These are phyloP conservation scores for Phytophthora pisi DNA, from an alignment of 352 stramenopile genomes.

Conservation along the genomic window DNA sequence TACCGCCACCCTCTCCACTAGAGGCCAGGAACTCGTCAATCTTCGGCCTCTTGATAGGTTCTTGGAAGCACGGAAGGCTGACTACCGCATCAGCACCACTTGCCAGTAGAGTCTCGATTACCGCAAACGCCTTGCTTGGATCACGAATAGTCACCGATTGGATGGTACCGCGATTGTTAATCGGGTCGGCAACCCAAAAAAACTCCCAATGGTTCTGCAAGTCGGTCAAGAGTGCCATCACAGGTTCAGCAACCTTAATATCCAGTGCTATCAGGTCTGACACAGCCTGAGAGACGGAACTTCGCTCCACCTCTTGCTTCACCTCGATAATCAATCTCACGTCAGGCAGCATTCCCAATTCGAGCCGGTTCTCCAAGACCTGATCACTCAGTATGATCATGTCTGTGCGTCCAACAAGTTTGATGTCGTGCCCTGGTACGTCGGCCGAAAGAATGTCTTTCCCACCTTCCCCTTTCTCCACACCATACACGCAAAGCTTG, in stretches of 20 bases:
- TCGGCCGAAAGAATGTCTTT: constrained; percentile 24
- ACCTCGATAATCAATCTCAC: constrained; percentile 36
- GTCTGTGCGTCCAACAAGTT: constrained; percentile 31
- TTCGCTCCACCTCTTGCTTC: constrained; percentile 25
- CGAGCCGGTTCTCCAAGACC: constrained; percentile 10
- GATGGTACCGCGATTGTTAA: constrained; percentile 15
- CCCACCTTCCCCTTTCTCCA: constrained; percentile 16
- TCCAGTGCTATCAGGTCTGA: constrained; percentile 33
- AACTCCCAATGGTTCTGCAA: constrained; percentile 31
- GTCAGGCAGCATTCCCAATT: constrained; percentile 20
- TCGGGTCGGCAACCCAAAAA: constrained; percentile 22
- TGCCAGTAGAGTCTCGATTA: constrained; percentile 31
- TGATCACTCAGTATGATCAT: constrained; percentile 30
- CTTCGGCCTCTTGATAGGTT: constrained; percentile 36
- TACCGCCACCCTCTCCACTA: constrained; percentile 22
- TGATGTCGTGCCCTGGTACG: constrained; percentile 26
- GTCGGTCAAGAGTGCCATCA: constrained; percentile 38
- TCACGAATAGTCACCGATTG: constrained; percentile 17
- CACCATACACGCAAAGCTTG: constrained; percentile 13
- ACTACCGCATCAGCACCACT: constrained; percentile 22
- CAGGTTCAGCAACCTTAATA: constrained; percentile 18
- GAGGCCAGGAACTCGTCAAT: constrained; percentile 18
- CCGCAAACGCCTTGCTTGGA: constrained; percentile 32
- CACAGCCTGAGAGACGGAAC: constrained; percentile 18
- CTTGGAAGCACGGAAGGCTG: constrained; percentile 31